These are phyloP conservation scores for Sonneratia caseolaris DNA, from an alignment of 345 rosid genomes.

Conservation along the genomic window DNA sequence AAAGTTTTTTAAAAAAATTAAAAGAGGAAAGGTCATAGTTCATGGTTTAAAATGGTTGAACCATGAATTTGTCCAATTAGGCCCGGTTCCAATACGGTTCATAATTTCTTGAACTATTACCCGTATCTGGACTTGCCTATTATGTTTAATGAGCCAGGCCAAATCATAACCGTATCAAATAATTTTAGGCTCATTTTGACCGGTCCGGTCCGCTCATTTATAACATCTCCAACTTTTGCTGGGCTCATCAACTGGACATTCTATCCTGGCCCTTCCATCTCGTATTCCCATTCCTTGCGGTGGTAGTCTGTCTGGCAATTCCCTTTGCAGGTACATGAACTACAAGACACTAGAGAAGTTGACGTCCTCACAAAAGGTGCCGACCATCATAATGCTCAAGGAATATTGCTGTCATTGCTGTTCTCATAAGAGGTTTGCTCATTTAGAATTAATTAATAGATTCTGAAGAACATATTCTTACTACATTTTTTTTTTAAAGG, in stretches of 20 bases:
- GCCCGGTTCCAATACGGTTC: too few species aligned
- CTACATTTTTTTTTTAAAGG: slow-evolving; percentile 19
- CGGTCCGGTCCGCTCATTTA: too few species aligned
- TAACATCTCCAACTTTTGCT: background rate
- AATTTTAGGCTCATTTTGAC: too few species aligned
- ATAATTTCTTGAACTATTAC: too few species aligned
- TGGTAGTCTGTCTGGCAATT: slow-evolving; percentile 2
- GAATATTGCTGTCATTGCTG: slow-evolving; percentile 1
- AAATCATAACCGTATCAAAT: too few species aligned
- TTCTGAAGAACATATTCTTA: background rate
- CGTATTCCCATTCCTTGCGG: background rate
- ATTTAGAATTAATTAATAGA: background rate
- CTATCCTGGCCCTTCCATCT: background rate
- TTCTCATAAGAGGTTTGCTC: background rate
- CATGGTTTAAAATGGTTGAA: too few species aligned
- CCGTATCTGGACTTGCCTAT: too few species aligned
- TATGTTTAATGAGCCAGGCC: too few species aligned
- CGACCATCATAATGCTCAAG: slow-evolving; percentile 3
- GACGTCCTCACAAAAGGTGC: slow-evolving; percentile 96
- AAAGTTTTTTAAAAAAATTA: too few species aligned
- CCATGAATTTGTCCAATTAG: too few species aligned
- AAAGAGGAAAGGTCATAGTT: too few species aligned
- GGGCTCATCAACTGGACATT: background rate
- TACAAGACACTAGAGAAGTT: slow-evolving; percentile 67
- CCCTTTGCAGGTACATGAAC: slow-evolving; percentile 67